Evolutionary conservation across 176 grass and related monocot genomes (phyloP), one percentile per base, ranked within the genome.

Genomic region (Musa beccarii): DNA sequence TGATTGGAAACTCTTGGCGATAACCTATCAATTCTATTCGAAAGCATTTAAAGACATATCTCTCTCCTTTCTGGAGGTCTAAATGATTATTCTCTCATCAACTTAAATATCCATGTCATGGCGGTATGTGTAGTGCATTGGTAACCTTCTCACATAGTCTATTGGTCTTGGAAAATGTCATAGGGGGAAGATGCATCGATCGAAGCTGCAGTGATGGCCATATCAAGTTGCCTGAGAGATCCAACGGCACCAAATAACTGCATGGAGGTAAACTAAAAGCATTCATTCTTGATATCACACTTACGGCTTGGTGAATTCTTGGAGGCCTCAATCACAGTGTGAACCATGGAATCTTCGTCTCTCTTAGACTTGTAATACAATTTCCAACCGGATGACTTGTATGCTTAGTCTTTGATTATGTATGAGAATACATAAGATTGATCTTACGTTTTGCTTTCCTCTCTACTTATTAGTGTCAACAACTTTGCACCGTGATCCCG

Each of bases 171-270:
- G 22, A 55, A 54, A 53, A 53, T 49, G 43, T 80, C 52, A 73
- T 59, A 98, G 94, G 94, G 94, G 63, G 90, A 98, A 83, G 94
- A 98, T 79, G 90, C 94, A 73, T 93, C 94, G 7, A 89, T 98
- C 67, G 90, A 98, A 86, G 88, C 90, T 52, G 88, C 88, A 68
- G 94, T 98, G 43, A 85, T 71, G 51, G 94, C 88, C n/a, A 93
- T 98, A 80, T 89, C 94, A 2, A 83, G 43, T 28, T 98, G 90
- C 53, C 83, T 98, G 29, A 86, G 90, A 84, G 86, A 93, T 11
- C 84, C 94, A 2, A 69, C 69, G 0, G 94, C 86, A 52, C 43
- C 85, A 75, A 98, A 81, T 49, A 93, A 90, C 68, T 98, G 94
- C 59, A 82, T 84, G 11, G 88, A 93, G 77, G 66, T 89, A 13